Evolutionary conservation across 169 alveolate species (phyloP).

Genomic region (Perkinsus chesapeaki): DNA sequence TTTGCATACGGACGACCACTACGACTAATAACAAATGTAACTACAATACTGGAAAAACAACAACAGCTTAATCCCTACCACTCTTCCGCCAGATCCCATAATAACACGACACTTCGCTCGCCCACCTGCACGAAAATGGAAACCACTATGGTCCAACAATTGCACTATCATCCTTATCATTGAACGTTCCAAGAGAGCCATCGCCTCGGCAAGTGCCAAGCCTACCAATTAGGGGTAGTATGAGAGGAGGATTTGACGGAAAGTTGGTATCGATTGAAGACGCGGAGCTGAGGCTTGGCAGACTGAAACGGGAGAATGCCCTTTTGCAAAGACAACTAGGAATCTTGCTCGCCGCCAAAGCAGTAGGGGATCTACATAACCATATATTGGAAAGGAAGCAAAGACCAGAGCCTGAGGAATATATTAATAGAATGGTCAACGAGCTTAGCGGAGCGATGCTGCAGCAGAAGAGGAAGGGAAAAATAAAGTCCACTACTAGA

Average conservation of each 20-base stretch:
- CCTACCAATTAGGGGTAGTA: not conserved
- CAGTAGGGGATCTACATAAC: not conserved
- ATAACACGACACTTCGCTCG: not conserved
- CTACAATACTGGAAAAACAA: too few species aligned
- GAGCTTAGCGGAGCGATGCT: not conserved
- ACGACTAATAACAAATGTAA: too few species aligned
- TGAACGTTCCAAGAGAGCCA: not conserved
- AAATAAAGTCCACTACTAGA: not conserved
- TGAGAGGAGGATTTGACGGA: not conserved
- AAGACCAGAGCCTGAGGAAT: too few species aligned
- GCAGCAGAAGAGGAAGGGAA: not conserved
- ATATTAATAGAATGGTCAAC: not conserved
- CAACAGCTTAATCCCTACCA: not conserved
- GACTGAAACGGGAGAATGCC: not conserved
- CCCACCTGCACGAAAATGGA: too few species aligned
- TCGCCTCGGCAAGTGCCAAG: not conserved
- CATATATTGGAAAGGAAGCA: not conserved
- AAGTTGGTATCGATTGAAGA: not conserved
- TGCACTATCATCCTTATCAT: not conserved
- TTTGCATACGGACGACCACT: not conserved
- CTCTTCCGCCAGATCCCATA: not conserved
- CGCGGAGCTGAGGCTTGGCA: not conserved
- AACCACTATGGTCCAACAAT: too few species aligned
- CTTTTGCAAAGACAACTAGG: not conserved
- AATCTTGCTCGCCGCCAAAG: not conserved